Evolutionary conservation across 208 protist species (phyloP).

Genomic region (Wallacemonas sp.): DNA sequence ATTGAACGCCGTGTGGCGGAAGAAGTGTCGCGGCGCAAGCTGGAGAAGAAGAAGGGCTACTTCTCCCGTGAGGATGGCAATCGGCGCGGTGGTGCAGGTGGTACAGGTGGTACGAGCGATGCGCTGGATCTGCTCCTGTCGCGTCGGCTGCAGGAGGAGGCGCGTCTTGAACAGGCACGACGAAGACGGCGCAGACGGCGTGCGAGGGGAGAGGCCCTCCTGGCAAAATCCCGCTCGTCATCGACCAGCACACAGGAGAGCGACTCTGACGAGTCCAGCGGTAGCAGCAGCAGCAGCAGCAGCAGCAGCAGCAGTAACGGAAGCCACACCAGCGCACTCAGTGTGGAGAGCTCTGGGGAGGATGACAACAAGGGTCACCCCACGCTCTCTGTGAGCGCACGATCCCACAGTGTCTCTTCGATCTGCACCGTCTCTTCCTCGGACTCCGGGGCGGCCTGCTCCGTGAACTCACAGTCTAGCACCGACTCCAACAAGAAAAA

Average conservation of each 20-base stretch:
- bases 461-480: neutral
- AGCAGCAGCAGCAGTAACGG: too few species aligned
- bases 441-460: neutral
- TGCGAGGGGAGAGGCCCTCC: neutral
- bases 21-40: slow-evolving; percentile 32
- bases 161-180: neutral
- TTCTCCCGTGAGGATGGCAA: slow-evolving; percentile 40
- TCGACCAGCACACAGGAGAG: too few species aligned
- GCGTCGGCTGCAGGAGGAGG: neutral
- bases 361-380: slow-evolving; percentile 13
- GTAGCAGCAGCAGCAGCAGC: too few species aligned
- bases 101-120: neutral
- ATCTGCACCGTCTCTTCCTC: slow-evolving; percentile 6
- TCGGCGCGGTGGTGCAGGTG: neutral
- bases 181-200: neutral
- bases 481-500: too few species aligned
- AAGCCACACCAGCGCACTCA: neutral
- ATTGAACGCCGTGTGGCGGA: slow-evolving; percentile 34
- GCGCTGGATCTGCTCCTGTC: slow-evolving; percentile 6
- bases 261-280: too few species aligned
- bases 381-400: too few species aligned
- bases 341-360: neutral
- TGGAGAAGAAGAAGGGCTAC: slow-evolving; percentile 60
- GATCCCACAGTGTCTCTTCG: neutral
- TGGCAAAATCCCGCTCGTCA: neutral